phyloP scores from a whole-genome alignment of 2,329 filamentous ascomycete genomes.

The Aureobasidium lini region DNA sequence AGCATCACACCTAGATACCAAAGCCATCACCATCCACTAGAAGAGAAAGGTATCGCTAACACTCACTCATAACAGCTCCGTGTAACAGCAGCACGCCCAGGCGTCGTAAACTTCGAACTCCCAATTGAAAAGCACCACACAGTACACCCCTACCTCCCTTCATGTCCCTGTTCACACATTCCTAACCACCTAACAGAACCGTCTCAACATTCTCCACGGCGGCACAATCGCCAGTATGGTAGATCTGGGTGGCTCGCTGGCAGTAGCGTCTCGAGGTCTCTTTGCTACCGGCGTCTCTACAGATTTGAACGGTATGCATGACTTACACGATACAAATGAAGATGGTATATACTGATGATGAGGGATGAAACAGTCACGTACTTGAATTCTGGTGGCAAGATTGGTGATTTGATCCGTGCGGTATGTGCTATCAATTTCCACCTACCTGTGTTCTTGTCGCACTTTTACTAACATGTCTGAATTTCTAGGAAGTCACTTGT shows the following conservation, averaged over 20 bases:
- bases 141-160: constrained; percentile 40
- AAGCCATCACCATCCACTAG: not conserved
- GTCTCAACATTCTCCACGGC: constrained; percentile 67
- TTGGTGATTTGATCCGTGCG: constrained; percentile 52
- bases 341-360: not conserved
- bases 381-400: constrained; percentile 54
- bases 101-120: constrained; percentile 68
- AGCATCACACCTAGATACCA: not conserved
- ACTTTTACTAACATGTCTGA: not conserved
- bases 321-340: not conserved
- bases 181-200: constrained; percentile 49
- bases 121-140: constrained; percentile 69
- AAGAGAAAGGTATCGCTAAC: too few relatives aligned
- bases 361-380: constrained; percentile 47
- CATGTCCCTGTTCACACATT: too few relatives aligned
- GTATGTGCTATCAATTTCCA: too few relatives aligned
- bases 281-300: constrained; percentile 61
- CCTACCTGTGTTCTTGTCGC: too few relatives aligned
- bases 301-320: constrained; percentile 49
- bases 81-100: constrained; percentile 55
- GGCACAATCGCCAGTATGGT: constrained; percentile 72
- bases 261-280: constrained; percentile 57
- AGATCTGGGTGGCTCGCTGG: constrained; percentile 58
- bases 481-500: constrained; percentile 50
- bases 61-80: constrained; percentile 47